Evolutionary conservation across 306 rosid species (phyloP).

Genomic region (Sesbania bispinosa): DNA sequence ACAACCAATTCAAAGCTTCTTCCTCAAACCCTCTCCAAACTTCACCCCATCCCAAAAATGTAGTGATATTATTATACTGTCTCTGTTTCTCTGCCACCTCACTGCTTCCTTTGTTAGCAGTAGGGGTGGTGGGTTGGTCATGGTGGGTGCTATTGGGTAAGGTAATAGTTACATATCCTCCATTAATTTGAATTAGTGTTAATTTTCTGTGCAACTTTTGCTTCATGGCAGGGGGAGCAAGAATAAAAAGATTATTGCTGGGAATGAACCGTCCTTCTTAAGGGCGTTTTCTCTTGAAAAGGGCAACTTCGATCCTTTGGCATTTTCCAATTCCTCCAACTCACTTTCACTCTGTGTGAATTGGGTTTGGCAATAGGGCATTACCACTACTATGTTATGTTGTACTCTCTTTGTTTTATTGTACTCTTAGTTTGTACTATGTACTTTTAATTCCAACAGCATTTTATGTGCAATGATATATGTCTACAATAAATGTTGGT

Average conservation of each 20-base stretch:
- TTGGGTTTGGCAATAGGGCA: neutral
- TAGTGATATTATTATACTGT: neutral
- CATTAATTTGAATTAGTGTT: neutral
- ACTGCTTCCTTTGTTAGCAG: neutral
- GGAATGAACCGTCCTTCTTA: slow-evolving; percentile 41
- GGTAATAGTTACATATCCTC: neutral
- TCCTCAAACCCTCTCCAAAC: slow-evolving; percentile 49
- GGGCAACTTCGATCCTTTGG: slow-evolving; percentile 99
- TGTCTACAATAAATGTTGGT: slow-evolving; percentile 1
- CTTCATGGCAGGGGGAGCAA: neutral
- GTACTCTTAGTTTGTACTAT: slow-evolving; percentile 6
- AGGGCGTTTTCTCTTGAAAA: slow-evolving; percentile 41
- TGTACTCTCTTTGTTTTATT: neutral
- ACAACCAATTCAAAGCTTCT: slow-evolving; percentile 37
- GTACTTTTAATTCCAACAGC: neutral
- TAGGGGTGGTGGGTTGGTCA: slow-evolving; percentile 22
- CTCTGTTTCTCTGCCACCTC: slow-evolving; percentile 30
- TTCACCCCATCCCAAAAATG: slow-evolving; percentile 25
- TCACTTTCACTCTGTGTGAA: slow-evolving; percentile 23
- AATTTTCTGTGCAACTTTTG: neutral
- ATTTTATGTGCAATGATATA: neutral
- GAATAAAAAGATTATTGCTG: slow-evolving; percentile 15
- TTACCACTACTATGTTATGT: neutral
- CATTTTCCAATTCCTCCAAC: slow-evolving; percentile 49
- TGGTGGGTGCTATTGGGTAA: neutral